Conservation (phyloP, 2,329 filamentous ascomycete genomes). For the Macroventuria anomochaeta region DNA sequence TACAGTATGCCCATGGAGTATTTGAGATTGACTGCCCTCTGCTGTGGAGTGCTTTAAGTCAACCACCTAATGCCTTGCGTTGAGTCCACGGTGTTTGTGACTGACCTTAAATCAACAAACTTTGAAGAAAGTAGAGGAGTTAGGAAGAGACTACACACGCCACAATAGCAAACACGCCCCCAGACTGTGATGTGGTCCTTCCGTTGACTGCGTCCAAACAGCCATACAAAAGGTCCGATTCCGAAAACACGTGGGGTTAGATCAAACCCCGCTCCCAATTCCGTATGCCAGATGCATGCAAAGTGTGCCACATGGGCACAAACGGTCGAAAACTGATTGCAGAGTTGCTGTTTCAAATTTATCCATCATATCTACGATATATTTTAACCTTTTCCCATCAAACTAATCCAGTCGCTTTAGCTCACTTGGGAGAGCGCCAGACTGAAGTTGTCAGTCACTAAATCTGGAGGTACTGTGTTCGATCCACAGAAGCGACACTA, state of each 20-base stretch:
- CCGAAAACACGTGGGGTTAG: neutral
- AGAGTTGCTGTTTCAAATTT: too few species aligned
- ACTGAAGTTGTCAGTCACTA: conserved; percentile 23
- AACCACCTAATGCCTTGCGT: too few species aligned
- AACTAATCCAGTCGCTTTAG: conserved; percentile 21
- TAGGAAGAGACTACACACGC: too few species aligned
- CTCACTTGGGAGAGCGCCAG: conserved; percentile 23
- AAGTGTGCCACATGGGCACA: neutral
- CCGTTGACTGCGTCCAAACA: too few species aligned
- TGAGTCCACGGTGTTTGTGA: too few species aligned
- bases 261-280: neutral
- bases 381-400: neutral
- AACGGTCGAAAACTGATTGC: neutral
- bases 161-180: too few species aligned
- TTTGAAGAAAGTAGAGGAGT: too few species aligned
- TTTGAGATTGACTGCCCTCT: too few species aligned
- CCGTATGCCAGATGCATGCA: neutral
- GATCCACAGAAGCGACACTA: conserved; percentile 22
- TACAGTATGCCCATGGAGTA: too few species aligned
- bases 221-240: neutral
- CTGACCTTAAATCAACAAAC: too few species aligned
- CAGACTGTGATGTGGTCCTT: too few species aligned
- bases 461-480: conserved; percentile 24
- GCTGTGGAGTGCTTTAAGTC: too few species aligned
- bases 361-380: neutral